Percentiles rank a stretch among this genome's conserved stretches.
Evolutionary conservation across 345 rosid genomes (phyloP).

Genomic region (Angophora floribunda): DNA sequence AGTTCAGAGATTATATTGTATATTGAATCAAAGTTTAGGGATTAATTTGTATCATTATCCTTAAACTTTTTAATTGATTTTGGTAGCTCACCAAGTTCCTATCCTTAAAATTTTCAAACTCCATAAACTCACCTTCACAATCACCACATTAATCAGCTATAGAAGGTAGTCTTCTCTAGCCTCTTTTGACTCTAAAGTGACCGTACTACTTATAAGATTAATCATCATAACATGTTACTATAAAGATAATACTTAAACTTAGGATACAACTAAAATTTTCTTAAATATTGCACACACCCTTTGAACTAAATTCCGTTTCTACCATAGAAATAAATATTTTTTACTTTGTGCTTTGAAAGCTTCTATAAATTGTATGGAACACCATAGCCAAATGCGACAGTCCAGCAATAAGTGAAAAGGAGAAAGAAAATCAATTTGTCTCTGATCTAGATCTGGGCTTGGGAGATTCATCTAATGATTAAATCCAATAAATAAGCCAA

Average conservation of each 20-base stretch:
- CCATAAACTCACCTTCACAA: background rate
- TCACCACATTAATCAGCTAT: background rate
- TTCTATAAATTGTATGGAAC: background rate
- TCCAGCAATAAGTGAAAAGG: background rate
- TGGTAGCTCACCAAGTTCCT: background rate
- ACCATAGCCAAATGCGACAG: background rate
- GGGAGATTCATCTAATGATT: background rate
- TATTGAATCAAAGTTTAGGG: accelerated
- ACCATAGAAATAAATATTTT: background rate
- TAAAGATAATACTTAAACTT: background rate
- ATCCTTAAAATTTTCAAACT: background rate
- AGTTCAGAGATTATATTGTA: accelerated
- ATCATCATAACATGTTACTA: background rate
- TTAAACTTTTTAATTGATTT: background rate
- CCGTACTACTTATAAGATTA: background rate
- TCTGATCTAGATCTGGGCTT: background rate
- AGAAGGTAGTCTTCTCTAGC: background rate
- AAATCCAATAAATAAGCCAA: background rate
- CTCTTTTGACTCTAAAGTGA: background rate
- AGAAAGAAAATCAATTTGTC: background rate
- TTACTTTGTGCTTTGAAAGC: background rate
- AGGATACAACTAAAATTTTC: background rate
- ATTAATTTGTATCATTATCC: no score
- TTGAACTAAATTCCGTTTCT: background rate
- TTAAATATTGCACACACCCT: background rate